These are phyloP conservation scores for Neofusicoccum kwambonambiense DNA, from an alignment of 2,329 filamentous ascomycete genomes.

Conservation along the genomic window DNA sequence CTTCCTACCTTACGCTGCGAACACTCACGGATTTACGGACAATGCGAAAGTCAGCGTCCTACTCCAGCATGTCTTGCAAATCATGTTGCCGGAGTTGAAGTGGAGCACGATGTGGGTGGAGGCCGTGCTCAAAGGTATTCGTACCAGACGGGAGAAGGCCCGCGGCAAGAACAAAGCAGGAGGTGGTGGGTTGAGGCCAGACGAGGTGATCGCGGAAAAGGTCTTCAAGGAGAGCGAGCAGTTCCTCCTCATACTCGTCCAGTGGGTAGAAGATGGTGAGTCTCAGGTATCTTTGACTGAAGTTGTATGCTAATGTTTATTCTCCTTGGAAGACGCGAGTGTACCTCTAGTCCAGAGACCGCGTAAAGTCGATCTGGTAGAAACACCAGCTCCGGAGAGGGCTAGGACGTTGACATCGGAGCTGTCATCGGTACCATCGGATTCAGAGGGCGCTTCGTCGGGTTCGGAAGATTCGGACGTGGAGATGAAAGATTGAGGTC, in stretches of 20 bases:
- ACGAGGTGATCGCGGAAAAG: conserved; percentile 36
- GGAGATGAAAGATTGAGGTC: background rate
- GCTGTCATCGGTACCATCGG: background rate
- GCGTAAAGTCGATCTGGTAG: background rate
- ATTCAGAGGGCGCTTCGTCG: background rate
- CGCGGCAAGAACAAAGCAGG: conserved; percentile 50
- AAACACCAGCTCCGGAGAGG: no score
- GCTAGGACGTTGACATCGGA: background rate
- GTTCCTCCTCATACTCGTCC: conserved; percentile 35
- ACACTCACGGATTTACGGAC: conserved; percentile 28
- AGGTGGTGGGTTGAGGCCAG: conserved; percentile 46
- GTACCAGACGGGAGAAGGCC: conserved; percentile 51
- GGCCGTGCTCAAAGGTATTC: conserved; percentile 30
- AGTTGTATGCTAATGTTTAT: background rate
- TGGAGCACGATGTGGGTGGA: conserved; percentile 31
- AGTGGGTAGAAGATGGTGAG: conserved; percentile 30
- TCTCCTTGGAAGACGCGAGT: background rate
- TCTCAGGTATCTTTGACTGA: background rate
- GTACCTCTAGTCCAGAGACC: background rate
- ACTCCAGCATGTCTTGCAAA: conserved; percentile 24
- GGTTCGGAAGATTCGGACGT: background rate
- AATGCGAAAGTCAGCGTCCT: conserved; percentile 38
- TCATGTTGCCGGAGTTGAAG: background rate
- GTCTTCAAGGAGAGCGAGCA: conserved; percentile 35
- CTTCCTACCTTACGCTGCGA: conserved; percentile 28